phyloP scores from a whole-genome alignment of 345 rosid genomes.

The Aurinia saxatilis region DNA sequence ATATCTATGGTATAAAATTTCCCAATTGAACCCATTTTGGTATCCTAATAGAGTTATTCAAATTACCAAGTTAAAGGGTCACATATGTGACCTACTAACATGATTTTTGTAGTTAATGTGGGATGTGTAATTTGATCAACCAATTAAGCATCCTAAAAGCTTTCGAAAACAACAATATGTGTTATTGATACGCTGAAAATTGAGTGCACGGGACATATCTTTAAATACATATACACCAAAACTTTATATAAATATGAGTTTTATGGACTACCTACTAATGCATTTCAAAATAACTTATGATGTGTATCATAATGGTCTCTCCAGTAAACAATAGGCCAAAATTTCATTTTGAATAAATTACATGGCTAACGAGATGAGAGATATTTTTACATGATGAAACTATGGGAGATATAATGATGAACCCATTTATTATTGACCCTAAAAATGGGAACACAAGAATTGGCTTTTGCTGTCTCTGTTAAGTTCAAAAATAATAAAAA shows the following conservation, averaged over 20 bases:
- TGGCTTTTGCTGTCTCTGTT: constrained; percentile 16
- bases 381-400: too few species aligned
- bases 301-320: neutral
- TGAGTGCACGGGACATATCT: too few species aligned
- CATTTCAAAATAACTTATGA: neutral
- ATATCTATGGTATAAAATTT: too few species aligned
- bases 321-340: neutral
- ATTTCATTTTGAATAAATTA: neutral
- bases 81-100: constrained; percentile 17
- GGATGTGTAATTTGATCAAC: neutral
- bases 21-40: too few species aligned
- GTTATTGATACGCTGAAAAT: too few species aligned
- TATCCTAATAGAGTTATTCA: constrained; percentile 3
- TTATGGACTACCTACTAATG: too few species aligned
- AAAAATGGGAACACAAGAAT: constrained; percentile 8
- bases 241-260: too few species aligned
- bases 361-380: neutral
- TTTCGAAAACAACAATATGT: neutral
- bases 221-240: too few species aligned
- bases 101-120: neutral
- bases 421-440: constrained; percentile 6
- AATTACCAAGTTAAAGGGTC: constrained; percentile 9
- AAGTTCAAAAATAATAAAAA: neutral
- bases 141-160: neutral
- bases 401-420: constrained; percentile 10